Conservation (phyloP, 192 early-diverging fungal species). For the Backusella psychrophila region DNA sequence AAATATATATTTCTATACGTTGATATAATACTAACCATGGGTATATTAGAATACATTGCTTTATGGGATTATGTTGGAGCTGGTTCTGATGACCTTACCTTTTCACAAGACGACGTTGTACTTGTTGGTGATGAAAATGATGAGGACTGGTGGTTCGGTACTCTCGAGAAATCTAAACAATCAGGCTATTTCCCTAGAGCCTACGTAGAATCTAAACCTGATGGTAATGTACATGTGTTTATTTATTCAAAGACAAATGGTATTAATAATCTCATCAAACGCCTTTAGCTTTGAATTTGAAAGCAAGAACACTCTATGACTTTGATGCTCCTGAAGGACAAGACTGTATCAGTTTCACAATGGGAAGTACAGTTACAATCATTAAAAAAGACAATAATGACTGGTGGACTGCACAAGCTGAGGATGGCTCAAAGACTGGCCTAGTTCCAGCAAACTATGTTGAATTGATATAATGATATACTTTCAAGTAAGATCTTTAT, state of each 20-base stretch:
- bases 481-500: not conserved
- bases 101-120: slow-evolving; percentile 41
- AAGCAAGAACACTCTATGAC: slow-evolving; percentile 31
- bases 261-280: not conserved
- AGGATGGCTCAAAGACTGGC: slow-evolving; percentile 33
- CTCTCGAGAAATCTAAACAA: slow-evolving; percentile 26
- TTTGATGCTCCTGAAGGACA: slow-evolving; percentile 38
- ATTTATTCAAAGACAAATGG: not conserved
- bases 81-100: slow-evolving; percentile 39
- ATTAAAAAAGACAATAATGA: slow-evolving; percentile 46
- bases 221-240: slow-evolving; percentile 7
- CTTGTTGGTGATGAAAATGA: slow-evolving; percentile 29
- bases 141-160: slow-evolving; percentile 50
- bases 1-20: not conserved
- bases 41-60: slow-evolving; percentile 19
- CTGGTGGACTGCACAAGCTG: slow-evolving; percentile 46
- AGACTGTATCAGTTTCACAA: slow-evolving; percentile 62
- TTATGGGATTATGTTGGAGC: slow-evolving; percentile 43
- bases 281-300: not conserved
- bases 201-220: slow-evolving; percentile 41
- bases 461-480: slow-evolving; percentile 31
- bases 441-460: slow-evolving; percentile 51
- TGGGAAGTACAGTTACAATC: slow-evolving; percentile 62
- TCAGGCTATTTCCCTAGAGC: slow-evolving; percentile 51
- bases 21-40: not conserved